phyloP scores from a whole-genome alignment of 2,329 filamentous ascomycete genomes.

The Aspergillus quadricinctus region DNA sequence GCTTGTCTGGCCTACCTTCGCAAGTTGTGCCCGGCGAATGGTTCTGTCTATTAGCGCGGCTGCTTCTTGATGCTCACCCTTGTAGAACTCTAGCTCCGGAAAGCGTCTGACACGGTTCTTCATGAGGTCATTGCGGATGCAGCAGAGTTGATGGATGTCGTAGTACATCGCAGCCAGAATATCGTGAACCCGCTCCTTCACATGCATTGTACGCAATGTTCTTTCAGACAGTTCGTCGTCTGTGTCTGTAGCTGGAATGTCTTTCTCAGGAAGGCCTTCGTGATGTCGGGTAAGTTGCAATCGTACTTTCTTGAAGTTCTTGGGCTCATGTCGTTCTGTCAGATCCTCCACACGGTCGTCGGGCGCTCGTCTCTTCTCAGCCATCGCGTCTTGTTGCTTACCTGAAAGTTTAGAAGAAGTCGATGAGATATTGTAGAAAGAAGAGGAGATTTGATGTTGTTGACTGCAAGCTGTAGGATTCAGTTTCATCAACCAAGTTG shows the following conservation, averaged over 20 bases:
- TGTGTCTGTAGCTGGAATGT: not conserved
- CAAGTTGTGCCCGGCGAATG: not conserved
- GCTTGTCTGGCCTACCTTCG: not conserved
- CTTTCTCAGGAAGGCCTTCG: not conserved
- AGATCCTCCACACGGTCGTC: not conserved
- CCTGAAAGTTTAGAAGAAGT: not conserved
- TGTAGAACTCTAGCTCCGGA: not conserved
- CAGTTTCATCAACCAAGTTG: not conserved
- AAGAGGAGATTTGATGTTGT: not conserved
- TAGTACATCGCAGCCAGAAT: constrained; percentile 8
- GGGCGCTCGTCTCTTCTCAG: not conserved
- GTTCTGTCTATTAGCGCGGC: not conserved
- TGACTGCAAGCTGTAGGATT: not conserved
- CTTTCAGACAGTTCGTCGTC: not conserved
- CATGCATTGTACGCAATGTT: not conserved
- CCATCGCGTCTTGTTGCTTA: not conserved
- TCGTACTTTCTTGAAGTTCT: not conserved
- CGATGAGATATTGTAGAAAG: not conserved
- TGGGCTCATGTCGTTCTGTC: not conserved
- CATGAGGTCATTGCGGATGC: not conserved
- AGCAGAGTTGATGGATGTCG: constrained; percentile 3
- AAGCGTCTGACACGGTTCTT: not conserved
- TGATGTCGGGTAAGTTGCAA: not conserved
- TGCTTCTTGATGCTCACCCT: not conserved
- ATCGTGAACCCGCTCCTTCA: not conserved